Evolutionary conservation across 2,329 filamentous ascomycete species (phyloP).

Genomic region (Trichothecium roseum): DNA sequence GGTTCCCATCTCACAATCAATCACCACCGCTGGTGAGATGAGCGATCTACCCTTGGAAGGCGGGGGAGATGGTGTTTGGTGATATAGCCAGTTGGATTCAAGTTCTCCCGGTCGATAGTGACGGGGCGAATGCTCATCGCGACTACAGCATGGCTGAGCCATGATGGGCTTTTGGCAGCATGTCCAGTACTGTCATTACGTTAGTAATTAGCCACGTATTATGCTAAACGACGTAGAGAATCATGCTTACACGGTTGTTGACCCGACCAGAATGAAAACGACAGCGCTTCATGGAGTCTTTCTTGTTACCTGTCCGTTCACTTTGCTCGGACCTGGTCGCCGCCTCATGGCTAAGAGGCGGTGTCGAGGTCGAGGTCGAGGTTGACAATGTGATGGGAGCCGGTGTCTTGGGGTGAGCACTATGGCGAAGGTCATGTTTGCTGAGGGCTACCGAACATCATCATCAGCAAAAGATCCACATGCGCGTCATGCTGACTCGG

Average conservation of each 20-base stretch:
- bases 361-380: too few species aligned
- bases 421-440: too few species aligned
- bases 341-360: too few species aligned
- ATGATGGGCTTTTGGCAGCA: slow-evolving; percentile 16
- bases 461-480: slow-evolving; percentile 5
- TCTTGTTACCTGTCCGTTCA: too few species aligned
- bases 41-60: neutral
- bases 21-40: slow-evolving; percentile 22
- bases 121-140: slow-evolving; percentile 14
- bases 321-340: too few species aligned
- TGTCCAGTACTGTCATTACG: slow-evolving; percentile 14
- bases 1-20: slow-evolving; percentile 48
- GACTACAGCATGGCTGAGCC: slow-evolving; percentile 13
- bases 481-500: neutral
- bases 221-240: too few species aligned
- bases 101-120: slow-evolving; percentile 14
- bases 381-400: too few species aligned
- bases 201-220: slow-evolving; percentile 12
- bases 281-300: too few species aligned
- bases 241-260: too few species aligned
- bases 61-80: slow-evolving; percentile 9
- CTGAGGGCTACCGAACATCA: too few species aligned
- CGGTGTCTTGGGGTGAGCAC: too few species aligned
- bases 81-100: slow-evolving; percentile 14
- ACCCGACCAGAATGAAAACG: too few species aligned